phyloP scores from a whole-genome alignment of 176 grass and related monocot genomes.

The Poa annua region DNA sequence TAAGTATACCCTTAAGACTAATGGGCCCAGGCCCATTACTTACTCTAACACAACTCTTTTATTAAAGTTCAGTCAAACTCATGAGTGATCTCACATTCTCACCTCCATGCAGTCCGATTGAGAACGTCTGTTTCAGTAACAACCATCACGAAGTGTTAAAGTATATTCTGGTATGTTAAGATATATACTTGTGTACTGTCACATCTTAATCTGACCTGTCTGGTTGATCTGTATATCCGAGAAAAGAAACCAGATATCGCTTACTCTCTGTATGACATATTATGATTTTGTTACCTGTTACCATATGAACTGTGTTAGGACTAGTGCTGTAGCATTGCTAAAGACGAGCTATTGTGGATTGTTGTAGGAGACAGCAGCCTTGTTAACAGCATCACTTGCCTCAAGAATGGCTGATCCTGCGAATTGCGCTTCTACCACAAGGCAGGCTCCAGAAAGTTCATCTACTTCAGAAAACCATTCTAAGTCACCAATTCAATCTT shows the following conservation, averaged over 20 bases:
- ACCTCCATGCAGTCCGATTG: neutral
- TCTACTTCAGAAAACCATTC: constrained; percentile 49
- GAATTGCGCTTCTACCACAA: constrained; percentile 29
- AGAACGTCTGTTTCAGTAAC: neutral
- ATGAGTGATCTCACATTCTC: neutral
- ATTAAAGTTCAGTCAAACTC: neutral
- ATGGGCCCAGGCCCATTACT: too few relatives aligned
- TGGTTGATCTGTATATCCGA: neutral
- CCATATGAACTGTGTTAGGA: neutral
- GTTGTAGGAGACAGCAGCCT: constrained; percentile 76
- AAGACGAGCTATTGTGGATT: constrained; percentile 16
- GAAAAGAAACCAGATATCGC: constrained; percentile 21
- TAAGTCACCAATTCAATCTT: constrained; percentile 57
- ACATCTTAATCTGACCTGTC: neutral
- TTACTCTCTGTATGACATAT: constrained; percentile 3
- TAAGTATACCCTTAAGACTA: too few relatives aligned
- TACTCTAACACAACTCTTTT: too few relatives aligned
- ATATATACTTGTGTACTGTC: constrained; percentile 1
- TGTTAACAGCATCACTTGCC: constrained; percentile 76
- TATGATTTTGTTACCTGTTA: constrained; percentile 23
- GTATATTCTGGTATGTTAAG: constrained; percentile 20
- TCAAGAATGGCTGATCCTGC: constrained; percentile 57
- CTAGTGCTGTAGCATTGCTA: constrained; percentile 8
- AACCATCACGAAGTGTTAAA: neutral
- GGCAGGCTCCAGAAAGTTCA: constrained; percentile 42